Base-by-base conservation (phyloP, 495 filamentous ascomycete genomes). In the Xylaria palmicola region DNA sequence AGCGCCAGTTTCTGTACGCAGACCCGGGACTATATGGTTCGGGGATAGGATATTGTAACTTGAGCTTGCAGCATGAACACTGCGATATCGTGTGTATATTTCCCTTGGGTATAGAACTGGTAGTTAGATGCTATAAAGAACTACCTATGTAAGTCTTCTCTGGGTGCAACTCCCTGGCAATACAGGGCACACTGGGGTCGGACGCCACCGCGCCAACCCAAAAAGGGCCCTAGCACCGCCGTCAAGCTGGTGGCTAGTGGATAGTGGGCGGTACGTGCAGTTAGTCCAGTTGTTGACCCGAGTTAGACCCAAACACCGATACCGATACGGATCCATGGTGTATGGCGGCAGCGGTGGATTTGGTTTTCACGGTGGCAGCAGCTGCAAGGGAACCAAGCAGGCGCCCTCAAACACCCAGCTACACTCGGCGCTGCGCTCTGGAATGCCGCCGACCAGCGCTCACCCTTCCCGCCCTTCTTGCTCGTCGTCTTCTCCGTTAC, bases 311-410 rank as follows among this genome's bases (percentile, higher is more conserved):
- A 20, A 56, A 49, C 56, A 59, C 27, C 41, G 51, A 29, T 40
- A 30, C 32, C 49, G 32, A 41, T 43, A 56, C 34, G 6, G 30
- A 36, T 48, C 45, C 5, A 27, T 48, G 43, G 17, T 56, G 26
- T 20, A 43, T 56, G 52, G 51, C 32, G 32, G 34, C 26, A 36
- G 51, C 20, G 0, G 27, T 26, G 39, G 39, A 22, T 30, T 54
- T 32, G n/a, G 20, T 3, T 34, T 20, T 34, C 50, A 37, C 37
- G 44, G 20, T 22, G 34, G 41, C 24, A 43, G 55, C 13, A 56
- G 37, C 24, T 44, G 26, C 53, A 44, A 30, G 37, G 40, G 54
- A 32, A 32, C 43, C 53, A 17, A 40, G 54, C 54, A 47, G 6
- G 24, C 40, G 17, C 17, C 3, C 17, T 47, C 20, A 29, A 53